Evolutionary conservation across 106 monocot species (phyloP).

Genomic region (Dioscorea zingiberensis): DNA sequence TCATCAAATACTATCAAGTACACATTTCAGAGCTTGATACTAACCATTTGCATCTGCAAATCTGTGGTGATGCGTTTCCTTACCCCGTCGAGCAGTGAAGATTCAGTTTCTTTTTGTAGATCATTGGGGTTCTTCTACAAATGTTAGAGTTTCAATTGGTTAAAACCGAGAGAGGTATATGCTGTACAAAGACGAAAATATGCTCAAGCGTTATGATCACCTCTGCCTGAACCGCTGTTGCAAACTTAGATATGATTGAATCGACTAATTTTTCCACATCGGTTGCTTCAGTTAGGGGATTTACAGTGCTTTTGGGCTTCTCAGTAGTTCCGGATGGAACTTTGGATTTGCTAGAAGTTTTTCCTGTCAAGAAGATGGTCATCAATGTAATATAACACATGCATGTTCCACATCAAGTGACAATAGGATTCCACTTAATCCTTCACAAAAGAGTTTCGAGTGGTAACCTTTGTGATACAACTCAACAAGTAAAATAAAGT

Average conservation of each 20-base stretch:
- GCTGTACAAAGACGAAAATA: background rate
- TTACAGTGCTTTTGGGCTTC: conserved; percentile 19
- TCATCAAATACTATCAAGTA: too few species aligned
- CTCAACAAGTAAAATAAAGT: too few species aligned
- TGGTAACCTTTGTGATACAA: too few species aligned
- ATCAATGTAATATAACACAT: background rate
- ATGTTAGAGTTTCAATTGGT: background rate
- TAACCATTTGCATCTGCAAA: conserved; percentile 58
- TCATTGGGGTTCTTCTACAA: conserved; percentile 33
- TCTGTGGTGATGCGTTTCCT: conserved; percentile 45
- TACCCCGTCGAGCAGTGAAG: conserved; percentile 37
- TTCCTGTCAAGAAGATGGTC: conserved; percentile 6
- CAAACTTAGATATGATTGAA: conserved; percentile 55
- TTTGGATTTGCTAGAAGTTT: conserved; percentile 16
- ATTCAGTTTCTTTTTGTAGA: conserved; percentile 15
- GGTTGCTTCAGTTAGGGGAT: conserved; percentile 20
- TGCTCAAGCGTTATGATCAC: conserved; percentile 16
- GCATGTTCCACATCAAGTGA: too few species aligned
- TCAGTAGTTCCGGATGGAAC: conserved; percentile 8
- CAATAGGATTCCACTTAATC: too few species aligned
- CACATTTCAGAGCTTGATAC: conserved; percentile 3
- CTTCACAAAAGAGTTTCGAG: too few species aligned
- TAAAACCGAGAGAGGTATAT: background rate
- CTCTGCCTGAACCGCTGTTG: conserved; percentile 48
- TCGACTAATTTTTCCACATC: conserved; percentile 57